Evolutionary conservation across 1,284 basidiomycete genomes (phyloP), one percentile per base, ranked within the genome.

Genomic region (Melampsora larici-populina): DNA sequence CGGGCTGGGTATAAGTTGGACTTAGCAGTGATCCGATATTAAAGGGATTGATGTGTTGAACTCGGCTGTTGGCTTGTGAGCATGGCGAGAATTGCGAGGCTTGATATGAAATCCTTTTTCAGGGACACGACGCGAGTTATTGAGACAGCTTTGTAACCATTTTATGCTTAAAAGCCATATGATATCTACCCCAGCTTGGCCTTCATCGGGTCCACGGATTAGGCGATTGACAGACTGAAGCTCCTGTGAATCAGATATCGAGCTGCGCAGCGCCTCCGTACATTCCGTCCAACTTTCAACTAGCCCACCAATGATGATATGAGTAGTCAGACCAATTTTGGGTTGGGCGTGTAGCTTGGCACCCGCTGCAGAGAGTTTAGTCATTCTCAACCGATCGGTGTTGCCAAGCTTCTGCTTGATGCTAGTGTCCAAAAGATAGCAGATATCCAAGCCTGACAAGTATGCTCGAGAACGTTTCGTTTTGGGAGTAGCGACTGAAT

Each of bases 361-460:
- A 64, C 74, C 74, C 26, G 66, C 51, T 48, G 67, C 74, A 31
- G 58, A 49, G 18, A 77, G 66, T 40, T 43, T 68, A 36, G 58
- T 43, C 74, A 77, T 77, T 15, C 74, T 69, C 55, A 69, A 69
- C 46, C 74, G 74, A 70, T 77, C 74, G 33, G 66, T 55, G 43
- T 68, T 66, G 18, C 69, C 46, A 11, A 77, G 43, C 18, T 63
- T 68, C 21, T 29, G 36, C 24, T 64, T 65, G 62, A 51, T 2
- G 43, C 15, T 29, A 17, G 60, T 51, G 29, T 77, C 58, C 26
- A 77, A 17, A 21, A 77, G 66, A 26, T 77, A 77, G 49, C 68
- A 77, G 46, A 77, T 55, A 55, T 55, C 51, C 13, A 24, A 21
- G 24, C 24, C 51, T 5, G 51, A 55, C 18, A 55, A 15, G 17